A percentile compares a stretch with the other conserved stretches of the same genome.
phyloP scores from a whole-genome alignment of 257 asterid genomes.

The Plantago elongata region DNA sequence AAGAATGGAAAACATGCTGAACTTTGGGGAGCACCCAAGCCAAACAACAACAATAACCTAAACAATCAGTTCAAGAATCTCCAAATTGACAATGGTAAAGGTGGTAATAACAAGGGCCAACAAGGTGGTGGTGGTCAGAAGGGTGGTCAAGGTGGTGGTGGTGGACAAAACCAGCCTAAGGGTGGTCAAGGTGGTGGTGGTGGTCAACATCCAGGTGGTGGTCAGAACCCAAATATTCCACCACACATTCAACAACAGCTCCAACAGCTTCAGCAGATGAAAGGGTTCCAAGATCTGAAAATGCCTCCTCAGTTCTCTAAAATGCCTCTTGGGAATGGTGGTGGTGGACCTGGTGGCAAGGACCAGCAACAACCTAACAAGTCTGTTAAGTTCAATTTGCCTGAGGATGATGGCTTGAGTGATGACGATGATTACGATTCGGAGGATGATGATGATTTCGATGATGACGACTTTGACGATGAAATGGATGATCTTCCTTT shows the following conservation, averaged over 20 bases:
- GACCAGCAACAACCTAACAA: slow-evolving; percentile 35
- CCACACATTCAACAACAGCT: slow-evolving; percentile 37
- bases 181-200: slow-evolving; percentile 18
- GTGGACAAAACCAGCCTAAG: slow-evolving; percentile 12
- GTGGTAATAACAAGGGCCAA: slow-evolving; percentile 38
- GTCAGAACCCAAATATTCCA: slow-evolving; percentile 35
- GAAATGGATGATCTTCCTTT: slow-evolving; percentile 43
- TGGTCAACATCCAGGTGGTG: slow-evolving; percentile 29
- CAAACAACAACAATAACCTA: slow-evolving; percentile 40
- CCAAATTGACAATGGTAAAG: slow-evolving; percentile 52
- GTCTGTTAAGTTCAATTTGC: slow-evolving; percentile 48
- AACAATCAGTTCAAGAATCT: slow-evolving; percentile 55
- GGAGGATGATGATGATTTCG: slow-evolving; percentile 34
- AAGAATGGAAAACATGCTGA: slow-evolving; percentile 84
- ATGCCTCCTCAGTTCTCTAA: slow-evolving; percentile 46
- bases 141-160: slow-evolving; percentile 16
- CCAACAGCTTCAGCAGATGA: slow-evolving; percentile 46
- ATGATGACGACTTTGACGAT: slow-evolving; percentile 58
- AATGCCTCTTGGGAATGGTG: slow-evolving; percentile 25
- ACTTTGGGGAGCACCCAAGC: slow-evolving; percentile 79
- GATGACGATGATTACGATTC: slow-evolving; percentile 36
- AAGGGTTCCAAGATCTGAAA: slow-evolving; percentile 54
- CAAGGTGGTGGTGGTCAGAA: slow-evolving; percentile 28
- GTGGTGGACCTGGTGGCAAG: slow-evolving; percentile 19
- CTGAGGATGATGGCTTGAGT: slow-evolving; percentile 44